Conservation (phyloP, 2,329 filamentous ascomycete species). For the Basipetospora chlamydospora region DNA sequence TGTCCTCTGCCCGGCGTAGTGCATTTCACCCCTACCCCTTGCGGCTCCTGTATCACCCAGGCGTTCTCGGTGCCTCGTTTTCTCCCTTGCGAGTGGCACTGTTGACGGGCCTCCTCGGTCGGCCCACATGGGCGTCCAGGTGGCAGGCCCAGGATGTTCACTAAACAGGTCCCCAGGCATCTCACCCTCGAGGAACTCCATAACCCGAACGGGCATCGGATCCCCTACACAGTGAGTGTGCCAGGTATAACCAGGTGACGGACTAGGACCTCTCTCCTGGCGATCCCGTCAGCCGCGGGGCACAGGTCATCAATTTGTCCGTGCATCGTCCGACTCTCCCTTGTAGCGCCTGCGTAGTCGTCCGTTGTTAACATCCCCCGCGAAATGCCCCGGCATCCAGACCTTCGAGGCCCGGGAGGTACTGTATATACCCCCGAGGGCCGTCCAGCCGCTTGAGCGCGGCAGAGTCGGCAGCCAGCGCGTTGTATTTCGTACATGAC, state of each 20-base stretch:
- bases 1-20: conserved; percentile 35
- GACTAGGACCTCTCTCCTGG: conserved; percentile 61
- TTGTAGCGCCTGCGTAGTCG: conserved; percentile 56
- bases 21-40: conserved; percentile 52
- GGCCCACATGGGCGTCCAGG: conserved; percentile 69
- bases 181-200: conserved; percentile 59
- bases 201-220: conserved; percentile 57
- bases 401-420: conserved; percentile 54
- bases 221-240: too few species aligned
- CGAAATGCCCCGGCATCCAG: conserved; percentile 53
- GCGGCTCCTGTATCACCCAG: conserved; percentile 64
- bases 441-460: conserved; percentile 61
- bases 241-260: conserved; percentile 79
- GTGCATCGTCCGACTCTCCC: conserved; percentile 68
- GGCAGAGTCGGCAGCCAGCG: conserved; percentile 64
- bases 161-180: conserved; percentile 62
- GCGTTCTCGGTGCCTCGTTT: conserved; percentile 47
- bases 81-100: conserved; percentile 16
- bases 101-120: conserved; percentile 30
- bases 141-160: conserved; percentile 86
- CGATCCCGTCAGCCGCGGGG: conserved; percentile 69
- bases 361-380: conserved; percentile 64
- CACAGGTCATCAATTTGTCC: conserved; percentile 68
- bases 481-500: conserved; percentile 85
- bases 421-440: conserved; percentile 75